Conservation (phyloP, 768 basidiomycete species). For the Symmetrospora coprosmae region DNA sequence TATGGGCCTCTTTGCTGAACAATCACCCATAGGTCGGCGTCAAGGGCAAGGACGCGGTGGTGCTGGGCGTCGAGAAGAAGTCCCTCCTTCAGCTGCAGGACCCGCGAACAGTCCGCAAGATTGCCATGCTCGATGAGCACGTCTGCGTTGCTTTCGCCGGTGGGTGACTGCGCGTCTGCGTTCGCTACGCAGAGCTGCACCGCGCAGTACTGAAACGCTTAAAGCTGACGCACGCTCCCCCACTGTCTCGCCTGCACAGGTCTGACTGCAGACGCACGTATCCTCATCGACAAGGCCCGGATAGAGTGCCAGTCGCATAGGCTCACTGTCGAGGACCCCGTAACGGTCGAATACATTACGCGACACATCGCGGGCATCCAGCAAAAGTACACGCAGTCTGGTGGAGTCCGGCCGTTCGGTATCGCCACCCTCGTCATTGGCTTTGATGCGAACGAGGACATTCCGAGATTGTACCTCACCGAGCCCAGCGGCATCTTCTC, state of each 20-base stretch:
- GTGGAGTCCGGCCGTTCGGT: constrained; percentile 94
- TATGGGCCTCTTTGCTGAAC: too few species aligned
- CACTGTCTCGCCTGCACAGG: constrained; percentile 43
- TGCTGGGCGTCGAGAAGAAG: constrained; percentile 98
- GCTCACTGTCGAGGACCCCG: constrained; percentile 92
- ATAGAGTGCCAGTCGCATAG: constrained; percentile 96
- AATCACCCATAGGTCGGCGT: constrained; percentile 90
- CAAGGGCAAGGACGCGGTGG: constrained; percentile 82
- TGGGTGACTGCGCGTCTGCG: constrained; percentile 38
- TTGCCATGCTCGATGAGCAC: constrained; percentile 96
- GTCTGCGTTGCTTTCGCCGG: constrained; percentile 94
- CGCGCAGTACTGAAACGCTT: background rate
- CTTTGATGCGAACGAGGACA: constrained; percentile 81
- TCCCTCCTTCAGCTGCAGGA: constrained; percentile 93
- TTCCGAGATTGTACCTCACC: constrained; percentile 83
- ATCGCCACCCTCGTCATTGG: constrained; percentile 93
- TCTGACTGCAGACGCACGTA: constrained; percentile 90
- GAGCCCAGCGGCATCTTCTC: constrained; percentile 97
- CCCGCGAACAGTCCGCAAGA: constrained; percentile 90
- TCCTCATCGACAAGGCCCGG: constrained; percentile 93
- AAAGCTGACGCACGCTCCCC: background rate
- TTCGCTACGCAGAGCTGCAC: background rate
- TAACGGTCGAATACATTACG: constrained; percentile 95
- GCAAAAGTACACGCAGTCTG: constrained; percentile 98
- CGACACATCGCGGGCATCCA: constrained; percentile 97